phyloP scores from a whole-genome alignment of 176 grass and related monocot genomes.

The Eragrostis curvula region DNA sequence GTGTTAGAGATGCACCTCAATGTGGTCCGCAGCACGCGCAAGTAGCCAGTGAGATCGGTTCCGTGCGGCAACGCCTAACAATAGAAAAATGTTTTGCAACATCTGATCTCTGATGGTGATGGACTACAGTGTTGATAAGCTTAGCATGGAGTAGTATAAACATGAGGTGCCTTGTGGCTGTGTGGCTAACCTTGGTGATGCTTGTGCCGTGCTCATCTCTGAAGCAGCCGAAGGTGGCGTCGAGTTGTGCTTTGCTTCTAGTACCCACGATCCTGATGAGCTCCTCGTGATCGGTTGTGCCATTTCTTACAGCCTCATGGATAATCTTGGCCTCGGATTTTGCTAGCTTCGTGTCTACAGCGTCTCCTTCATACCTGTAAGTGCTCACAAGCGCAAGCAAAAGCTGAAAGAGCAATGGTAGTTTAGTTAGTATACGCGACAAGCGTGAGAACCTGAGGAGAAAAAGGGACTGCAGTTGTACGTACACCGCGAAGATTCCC shows the following conservation, averaged over 20 bases:
- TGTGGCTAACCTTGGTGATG: slow-evolving; percentile 64
- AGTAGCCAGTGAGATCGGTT: slow-evolving; percentile 49
- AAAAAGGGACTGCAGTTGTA: neutral
- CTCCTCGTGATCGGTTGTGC: slow-evolving; percentile 49
- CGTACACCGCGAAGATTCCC: slow-evolving; percentile 62
- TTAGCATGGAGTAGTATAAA: neutral
- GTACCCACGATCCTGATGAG: slow-evolving; percentile 77
- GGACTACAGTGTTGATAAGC: neutral
- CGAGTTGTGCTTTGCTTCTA: slow-evolving; percentile 79
- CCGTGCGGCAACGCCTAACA: slow-evolving; percentile 53
- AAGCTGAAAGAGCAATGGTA: slow-evolving; percentile 47
- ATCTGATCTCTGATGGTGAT: neutral
- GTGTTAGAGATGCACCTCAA: slow-evolving; percentile 54
- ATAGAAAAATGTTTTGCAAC: neutral
- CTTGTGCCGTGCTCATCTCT: slow-evolving; percentile 49
- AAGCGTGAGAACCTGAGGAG: neutral
- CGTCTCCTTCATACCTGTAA: slow-evolving; percentile 73
- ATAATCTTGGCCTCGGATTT: slow-evolving; percentile 64
- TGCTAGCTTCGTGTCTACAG: slow-evolving; percentile 55
- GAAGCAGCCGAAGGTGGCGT: slow-evolving; percentile 70
- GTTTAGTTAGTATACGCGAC: neutral
- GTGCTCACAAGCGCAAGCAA: slow-evolving; percentile 62
- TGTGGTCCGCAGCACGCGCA: slow-evolving; percentile 44
- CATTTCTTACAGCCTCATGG: slow-evolving; percentile 43
- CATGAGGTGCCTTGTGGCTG: neutral